Base-by-base conservation (phyloP, 2,329 filamentous ascomycete genomes). In the Fusarium piperis region DNA sequence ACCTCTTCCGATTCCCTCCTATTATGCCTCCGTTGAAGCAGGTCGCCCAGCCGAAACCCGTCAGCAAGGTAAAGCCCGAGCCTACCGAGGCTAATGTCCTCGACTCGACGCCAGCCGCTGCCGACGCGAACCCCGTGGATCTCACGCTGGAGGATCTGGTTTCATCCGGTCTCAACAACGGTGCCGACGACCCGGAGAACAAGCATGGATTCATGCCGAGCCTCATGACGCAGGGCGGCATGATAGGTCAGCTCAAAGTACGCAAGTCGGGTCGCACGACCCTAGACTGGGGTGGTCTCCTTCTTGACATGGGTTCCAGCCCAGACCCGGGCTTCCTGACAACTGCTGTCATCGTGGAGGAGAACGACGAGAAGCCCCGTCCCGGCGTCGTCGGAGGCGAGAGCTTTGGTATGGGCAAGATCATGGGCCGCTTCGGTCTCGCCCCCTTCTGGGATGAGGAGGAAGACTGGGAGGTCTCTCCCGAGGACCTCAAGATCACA, bases 1-100 rank as follows among this genome's bases (percentile, higher is more conserved):
- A 90, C 68, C 83, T 92, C 56, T 91, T 91, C 80, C 90, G 91
- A 73, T 88, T 92, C 71, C 90, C 90, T 41, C 89, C 89, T 6
- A 81, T 91, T 5, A 83, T 91, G 12, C 89, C 90, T 9, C 86
- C 88, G 0, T 81, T 91, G n/a, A 81, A 78, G 68, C 77, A 69
- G 63, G 65, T 75, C 13, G 70, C 76, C 26, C 75, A 76, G 23
- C 69, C 78, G 32, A 68, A 74, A 46, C 51, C 73, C 1, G 55
- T 62, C 23, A 66, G 72, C 58, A 80, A 79, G 32, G 76, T 86
- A 62, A 86, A 87, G 76, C 73, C 79, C 4, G 85, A 86, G 62
- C 81, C 81, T 15, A 74, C 78, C 26, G 80, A 84, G 13, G 75
- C 79, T 16, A 82, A 82, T 76, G 72, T 84, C 41, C 79, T 83